Evolutionary conservation across 2,329 filamentous ascomycete genomes (phyloP).

Genomic region (Cladosporium colombiae): DNA sequence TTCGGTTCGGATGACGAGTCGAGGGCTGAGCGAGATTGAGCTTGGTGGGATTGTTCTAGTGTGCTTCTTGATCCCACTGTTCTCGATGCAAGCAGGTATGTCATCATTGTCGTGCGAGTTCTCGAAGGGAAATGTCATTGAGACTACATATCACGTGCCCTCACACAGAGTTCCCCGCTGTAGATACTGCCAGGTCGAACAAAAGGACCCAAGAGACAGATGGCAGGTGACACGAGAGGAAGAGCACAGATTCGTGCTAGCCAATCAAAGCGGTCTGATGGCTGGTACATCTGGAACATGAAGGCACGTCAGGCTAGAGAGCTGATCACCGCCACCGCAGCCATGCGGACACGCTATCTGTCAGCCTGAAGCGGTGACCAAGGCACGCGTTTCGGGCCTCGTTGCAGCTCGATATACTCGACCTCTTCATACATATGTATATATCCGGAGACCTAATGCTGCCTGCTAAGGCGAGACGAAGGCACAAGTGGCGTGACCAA

Average conservation of each 20-base stretch:
- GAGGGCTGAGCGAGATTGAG: not conserved
- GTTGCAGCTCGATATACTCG: not conserved
- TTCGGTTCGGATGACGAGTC: not conserved
- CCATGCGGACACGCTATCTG: not conserved
- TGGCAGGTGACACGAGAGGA: not conserved
- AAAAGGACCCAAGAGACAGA: not conserved
- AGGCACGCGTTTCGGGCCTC: not conserved
- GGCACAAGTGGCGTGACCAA: not conserved
- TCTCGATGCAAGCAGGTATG: not conserved
- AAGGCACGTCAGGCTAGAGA: not conserved
- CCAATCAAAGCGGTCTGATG: not conserved
- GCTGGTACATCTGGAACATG: conserved; percentile 3
- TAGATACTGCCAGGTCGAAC: not conserved
- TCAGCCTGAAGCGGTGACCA: not conserved
- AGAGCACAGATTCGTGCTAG: not conserved
- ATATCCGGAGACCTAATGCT: not conserved
- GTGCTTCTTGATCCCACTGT: not conserved
- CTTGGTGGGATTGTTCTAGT: not conserved
- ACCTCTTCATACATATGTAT: not conserved
- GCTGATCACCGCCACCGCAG: not conserved
- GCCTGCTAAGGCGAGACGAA: not conserved
- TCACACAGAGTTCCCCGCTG: not conserved
- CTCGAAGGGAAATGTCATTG: not conserved
- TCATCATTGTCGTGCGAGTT: not conserved
- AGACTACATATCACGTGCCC: not conserved